Conservation (phyloP, 2,329 filamentous ascomycete species). For the Aspergillus sp. region DNA sequence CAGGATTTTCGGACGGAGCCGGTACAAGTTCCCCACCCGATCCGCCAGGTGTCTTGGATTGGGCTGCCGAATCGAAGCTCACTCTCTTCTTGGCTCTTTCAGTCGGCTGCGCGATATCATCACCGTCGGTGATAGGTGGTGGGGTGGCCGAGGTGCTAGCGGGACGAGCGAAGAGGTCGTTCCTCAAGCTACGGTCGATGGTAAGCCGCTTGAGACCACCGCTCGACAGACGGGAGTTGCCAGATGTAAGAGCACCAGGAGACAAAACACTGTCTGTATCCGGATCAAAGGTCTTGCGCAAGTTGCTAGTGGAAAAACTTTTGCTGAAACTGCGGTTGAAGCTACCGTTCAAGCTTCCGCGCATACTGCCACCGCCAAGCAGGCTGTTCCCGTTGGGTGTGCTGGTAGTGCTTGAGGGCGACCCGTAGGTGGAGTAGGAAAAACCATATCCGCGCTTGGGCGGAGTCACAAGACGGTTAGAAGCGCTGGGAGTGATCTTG, state of each 20-base stretch:
- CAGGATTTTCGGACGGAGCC: conserved; percentile 43
- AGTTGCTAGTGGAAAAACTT: conserved; percentile 79
- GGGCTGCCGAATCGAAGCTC: conserved; percentile 69
- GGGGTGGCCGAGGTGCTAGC: conserved; percentile 21
- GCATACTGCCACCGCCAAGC: conserved; percentile 33
- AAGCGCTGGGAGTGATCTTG: conserved; percentile 74
- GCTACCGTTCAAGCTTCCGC: conserved; percentile 45
- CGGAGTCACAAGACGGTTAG: conserved; percentile 71
- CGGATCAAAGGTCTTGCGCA: conserved; percentile 70
- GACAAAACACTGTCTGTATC: conserved; percentile 74
- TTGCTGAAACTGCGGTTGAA: conserved; percentile 64
- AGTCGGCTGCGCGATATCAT: conserved; percentile 30
- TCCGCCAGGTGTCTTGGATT: conserved; percentile 26
- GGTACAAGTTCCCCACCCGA: conserved; percentile 46
- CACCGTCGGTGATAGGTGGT: conserved; percentile 28
- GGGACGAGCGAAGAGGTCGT: conserved; percentile 47
- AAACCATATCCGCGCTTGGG: conserved; percentile 85
- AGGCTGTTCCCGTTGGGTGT: conserved; percentile 64
- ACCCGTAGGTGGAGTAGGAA: conserved; percentile 85
- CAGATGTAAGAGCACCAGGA: conserved; percentile 74
- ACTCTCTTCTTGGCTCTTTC: conserved; percentile 63
- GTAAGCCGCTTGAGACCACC: conserved; percentile 79
- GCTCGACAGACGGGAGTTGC: conserved; percentile 55
- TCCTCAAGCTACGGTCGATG: conserved; percentile 80
- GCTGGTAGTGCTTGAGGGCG: conserved; percentile 62